These are phyloP conservation scores for Chytridium lagenaria DNA, from an alignment of 371 early-diverging fungal genomes.

Conservation along the genomic window DNA sequence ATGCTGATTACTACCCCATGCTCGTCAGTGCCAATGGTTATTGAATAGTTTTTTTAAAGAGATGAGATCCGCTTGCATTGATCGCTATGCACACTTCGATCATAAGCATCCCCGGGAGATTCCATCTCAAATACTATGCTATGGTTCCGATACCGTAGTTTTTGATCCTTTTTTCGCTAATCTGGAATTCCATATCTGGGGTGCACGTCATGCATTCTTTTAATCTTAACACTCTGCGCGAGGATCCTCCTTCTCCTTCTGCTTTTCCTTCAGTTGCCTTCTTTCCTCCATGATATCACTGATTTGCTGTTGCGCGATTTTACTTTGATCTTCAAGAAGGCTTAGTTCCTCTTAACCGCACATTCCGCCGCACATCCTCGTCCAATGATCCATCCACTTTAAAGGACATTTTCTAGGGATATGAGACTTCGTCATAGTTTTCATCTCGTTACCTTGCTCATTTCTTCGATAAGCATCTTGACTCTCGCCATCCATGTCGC, in stretches of 20 bases:
- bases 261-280: neutral
- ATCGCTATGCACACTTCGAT: too few species aligned
- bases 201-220: conserved; percentile 46
- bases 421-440: neutral
- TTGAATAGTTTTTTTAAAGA: too few species aligned
- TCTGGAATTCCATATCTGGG: conserved; percentile 46
- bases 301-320: conserved; percentile 28
- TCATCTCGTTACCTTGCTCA: conserved; percentile 24
- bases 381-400: conserved; percentile 13
- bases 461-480: conserved; percentile 31
- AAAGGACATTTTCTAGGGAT: conserved; percentile 13
- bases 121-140: neutral
- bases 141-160: neutral
- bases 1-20: too few species aligned
- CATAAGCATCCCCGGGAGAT: too few species aligned
- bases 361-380: conserved; percentile 30
- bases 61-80: too few species aligned
- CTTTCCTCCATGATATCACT: conserved; percentile 11
- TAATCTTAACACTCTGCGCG: conserved; percentile 37
- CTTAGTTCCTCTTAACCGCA: conserved; percentile 36
- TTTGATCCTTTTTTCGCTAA: neutral
- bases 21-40: too few species aligned
- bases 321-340: conserved; percentile 29
- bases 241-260: conserved; percentile 21
- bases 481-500: conserved; percentile 33